Conservation (phyloP, 305 asterid genomes). For the Stenogyne calaminthoides region DNA sequence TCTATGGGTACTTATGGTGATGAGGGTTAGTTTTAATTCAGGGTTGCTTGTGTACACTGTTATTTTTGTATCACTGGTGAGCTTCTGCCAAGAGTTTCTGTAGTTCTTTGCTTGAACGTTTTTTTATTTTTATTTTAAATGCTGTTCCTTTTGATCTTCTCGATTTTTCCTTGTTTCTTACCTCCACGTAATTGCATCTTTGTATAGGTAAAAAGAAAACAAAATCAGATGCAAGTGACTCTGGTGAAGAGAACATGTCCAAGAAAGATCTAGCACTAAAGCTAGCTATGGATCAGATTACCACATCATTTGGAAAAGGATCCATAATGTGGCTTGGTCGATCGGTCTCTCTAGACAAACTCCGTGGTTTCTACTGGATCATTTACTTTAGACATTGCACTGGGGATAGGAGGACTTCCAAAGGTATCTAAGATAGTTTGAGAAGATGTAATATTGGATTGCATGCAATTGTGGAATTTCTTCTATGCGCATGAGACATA, state of each 20-base stretch:
- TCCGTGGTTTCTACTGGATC: slow-evolving; percentile 97
- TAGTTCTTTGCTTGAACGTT: slow-evolving; percentile 1
- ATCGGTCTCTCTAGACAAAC: slow-evolving; percentile 52
- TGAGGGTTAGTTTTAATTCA: slow-evolving; percentile 11
- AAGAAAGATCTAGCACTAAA: slow-evolving; percentile 91
- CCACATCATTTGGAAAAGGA: slow-evolving; percentile 83
- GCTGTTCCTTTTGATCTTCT: not conserved
- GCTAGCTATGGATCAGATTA: slow-evolving; percentile 86
- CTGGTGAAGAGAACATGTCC: slow-evolving; percentile 88
- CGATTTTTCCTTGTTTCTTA: slow-evolving; percentile 17
- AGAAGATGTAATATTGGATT: not conserved
- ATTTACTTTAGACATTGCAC: slow-evolving; percentile 78
- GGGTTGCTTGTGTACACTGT: slow-evolving; percentile 17
- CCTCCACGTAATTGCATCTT: slow-evolving; percentile 8
- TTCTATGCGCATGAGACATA: not conserved
- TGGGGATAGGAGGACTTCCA: slow-evolving; percentile 94
- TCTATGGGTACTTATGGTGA: slow-evolving; percentile 14
- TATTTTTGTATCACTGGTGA: not conserved
- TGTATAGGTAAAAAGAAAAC: slow-evolving; percentile 67
- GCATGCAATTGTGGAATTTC: slow-evolving; percentile 13
- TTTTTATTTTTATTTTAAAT: not conserved
- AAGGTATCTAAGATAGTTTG: slow-evolving; percentile 53
- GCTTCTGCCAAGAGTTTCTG: slow-evolving; percentile 10
- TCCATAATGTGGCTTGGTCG: slow-evolving; percentile 99
- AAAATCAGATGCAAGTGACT: slow-evolving; percentile 70